Percentiles rank a stretch among this genome's conserved stretches.
phyloP scores from a whole-genome alignment of 495 filamentous ascomycete species.

The Daldinia caldariorum region DNA sequence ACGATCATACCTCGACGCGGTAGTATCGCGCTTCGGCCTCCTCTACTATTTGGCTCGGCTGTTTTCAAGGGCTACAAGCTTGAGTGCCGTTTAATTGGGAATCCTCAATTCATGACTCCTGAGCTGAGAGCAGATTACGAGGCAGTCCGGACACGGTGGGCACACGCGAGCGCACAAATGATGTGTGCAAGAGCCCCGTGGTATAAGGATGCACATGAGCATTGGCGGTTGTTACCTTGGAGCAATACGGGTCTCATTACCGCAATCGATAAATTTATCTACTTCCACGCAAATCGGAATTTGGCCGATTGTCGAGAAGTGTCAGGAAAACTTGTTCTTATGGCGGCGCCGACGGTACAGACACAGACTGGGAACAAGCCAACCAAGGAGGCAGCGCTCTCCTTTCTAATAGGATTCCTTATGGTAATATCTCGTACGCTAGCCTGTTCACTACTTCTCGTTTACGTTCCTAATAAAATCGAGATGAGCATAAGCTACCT shows the following conservation, averaged over 20 bases:
- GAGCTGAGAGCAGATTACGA: background rate
- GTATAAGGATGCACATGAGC: background rate
- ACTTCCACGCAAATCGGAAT: background rate
- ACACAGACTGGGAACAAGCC: background rate
- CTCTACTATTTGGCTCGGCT: background rate
- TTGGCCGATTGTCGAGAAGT: background rate
- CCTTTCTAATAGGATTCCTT: background rate
- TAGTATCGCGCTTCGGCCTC: background rate
- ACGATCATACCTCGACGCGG: background rate
- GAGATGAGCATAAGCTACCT: background rate
- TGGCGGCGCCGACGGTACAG: background rate
- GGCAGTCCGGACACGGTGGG: background rate
- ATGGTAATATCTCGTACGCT: constrained; percentile 1
- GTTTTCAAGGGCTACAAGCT: too few relatives aligned
- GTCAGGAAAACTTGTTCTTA: background rate
- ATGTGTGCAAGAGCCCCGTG: background rate
- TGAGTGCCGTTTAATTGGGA: background rate
- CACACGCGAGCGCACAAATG: background rate
- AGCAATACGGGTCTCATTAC: background rate
- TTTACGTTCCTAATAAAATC: background rate
- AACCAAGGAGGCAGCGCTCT: background rate
- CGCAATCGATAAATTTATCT: background rate
- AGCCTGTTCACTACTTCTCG: too few relatives aligned
- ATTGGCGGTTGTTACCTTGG: constrained; percentile 7
- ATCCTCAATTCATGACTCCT: background rate